Evolutionary conservation across 352 stramenopile species (phyloP), one percentile per base, ranked within the genome.

Genomic region (Phytophthora ramorum): DNA sequence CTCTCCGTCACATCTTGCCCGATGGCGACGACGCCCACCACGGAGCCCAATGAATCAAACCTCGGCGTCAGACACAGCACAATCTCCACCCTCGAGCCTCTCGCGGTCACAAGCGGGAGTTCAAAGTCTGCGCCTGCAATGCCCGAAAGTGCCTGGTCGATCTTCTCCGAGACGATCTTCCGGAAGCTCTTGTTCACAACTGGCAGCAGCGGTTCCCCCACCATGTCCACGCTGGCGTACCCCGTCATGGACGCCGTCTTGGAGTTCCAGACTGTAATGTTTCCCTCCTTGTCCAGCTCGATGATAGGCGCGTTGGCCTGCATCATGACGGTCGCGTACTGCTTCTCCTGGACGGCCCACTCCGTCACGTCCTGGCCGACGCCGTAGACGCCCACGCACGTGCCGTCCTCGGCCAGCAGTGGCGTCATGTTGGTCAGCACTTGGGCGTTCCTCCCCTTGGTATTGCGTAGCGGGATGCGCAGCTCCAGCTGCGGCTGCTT

Each of bases 241-340:
- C 81, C 82, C 24, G 79, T 91, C 65, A 91, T 77, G 12, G 73
- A 78, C 13, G 63, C 76, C 14, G 79, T 76, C 60, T 85, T 89
- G 45, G 63, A 65, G 53, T 92, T 92, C 84, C 84, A 92, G 35
- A 88, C 78, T 16, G 76, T 88, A 47, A 92, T 86, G 49, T 83
- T 75, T 0, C 75, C 84, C n/a, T 93, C 72, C 53, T 79, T 81
- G 61, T 95, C 85, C 34, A 93, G 71, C 55, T 90, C 87, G 55
- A 95, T 89, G 26, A 93, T 93, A 2, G 85, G 80, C 47, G 82
- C 78, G 57, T 93, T 93, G 12, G 85, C 85, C 45, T 88, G 81
- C 71, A 90, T 91, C 70, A 95, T 86, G 14, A 95, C 79, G 3
- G 76, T 71, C 4, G 76, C 77, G 38, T 91, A 90, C 62, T 93